Percentiles rank a stretch among this genome's conserved stretches.
Conservation (phyloP, 306 rosid genomes). For the Prunus campanulata region DNA sequence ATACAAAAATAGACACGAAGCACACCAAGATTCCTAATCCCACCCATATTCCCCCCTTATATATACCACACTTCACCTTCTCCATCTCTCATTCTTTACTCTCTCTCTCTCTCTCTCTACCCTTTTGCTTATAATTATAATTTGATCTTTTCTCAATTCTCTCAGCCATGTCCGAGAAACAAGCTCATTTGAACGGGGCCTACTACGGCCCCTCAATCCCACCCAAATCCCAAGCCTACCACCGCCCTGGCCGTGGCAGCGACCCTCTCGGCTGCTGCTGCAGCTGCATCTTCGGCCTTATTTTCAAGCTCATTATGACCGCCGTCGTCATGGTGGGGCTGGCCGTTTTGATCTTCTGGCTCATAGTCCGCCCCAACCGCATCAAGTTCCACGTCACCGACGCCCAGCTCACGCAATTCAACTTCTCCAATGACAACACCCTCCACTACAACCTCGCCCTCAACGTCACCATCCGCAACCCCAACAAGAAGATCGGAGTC, state of each 20-base stretch:
- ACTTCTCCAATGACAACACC: conserved; percentile 28
- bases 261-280: conserved; percentile 33
- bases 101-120: background rate
- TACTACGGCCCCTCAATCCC: conserved; percentile 87
- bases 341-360: conserved; percentile 40
- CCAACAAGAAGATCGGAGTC: conserved; percentile 62
- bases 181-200: conserved; percentile 60
- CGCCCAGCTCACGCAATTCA: conserved; percentile 55
- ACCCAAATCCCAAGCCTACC: conserved; percentile 34
- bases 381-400: conserved; percentile 49
- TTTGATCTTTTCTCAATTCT: background rate
- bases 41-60: background rate
- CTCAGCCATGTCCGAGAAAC: conserved; percentile 47
- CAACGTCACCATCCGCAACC: conserved; percentile 52
- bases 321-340: conserved; percentile 29
- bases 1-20: background rate
- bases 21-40: background rate
- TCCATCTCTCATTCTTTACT: background rate
- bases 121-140: background rate
- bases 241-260: conserved; percentile 38
- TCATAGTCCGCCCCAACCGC: conserved; percentile 47
- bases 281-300: conserved; percentile 40
- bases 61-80: background rate
- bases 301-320: conserved; percentile 37
- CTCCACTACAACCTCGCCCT: conserved; percentile 31